These are phyloP conservation scores for Mucor mucedo DNA, from an alignment of 371 early-diverging fungal species.

Conservation along the genomic window DNA sequence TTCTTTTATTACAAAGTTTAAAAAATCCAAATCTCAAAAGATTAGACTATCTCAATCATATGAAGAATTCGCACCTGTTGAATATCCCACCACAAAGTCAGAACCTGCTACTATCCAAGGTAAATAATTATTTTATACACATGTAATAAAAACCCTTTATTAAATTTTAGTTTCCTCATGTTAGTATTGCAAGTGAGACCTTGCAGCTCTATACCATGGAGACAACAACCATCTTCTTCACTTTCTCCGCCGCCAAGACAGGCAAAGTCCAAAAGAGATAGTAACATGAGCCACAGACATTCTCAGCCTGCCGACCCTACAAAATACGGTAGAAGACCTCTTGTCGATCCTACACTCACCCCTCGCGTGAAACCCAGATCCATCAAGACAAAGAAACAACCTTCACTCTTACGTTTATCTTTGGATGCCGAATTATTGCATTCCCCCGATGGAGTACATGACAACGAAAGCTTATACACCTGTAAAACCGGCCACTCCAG, in stretches of 20 bases:
- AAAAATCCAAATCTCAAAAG: slow-evolving; percentile 20
- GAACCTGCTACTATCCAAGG: background rate
- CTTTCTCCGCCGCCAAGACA: slow-evolving; percentile 35
- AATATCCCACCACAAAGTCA: background rate
- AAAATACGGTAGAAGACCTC: slow-evolving; percentile 9
- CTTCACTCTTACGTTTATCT: slow-evolving; percentile 38
- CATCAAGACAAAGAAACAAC: slow-evolving; percentile 19
- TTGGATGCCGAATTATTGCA: slow-evolving; percentile 38
- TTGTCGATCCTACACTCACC: slow-evolving; percentile 15
- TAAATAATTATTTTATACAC: background rate
- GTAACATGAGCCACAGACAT: background rate
- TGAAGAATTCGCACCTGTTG: slow-evolving; percentile 9
- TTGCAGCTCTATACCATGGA: background rate
- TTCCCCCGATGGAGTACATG: slow-evolving; percentile 13
- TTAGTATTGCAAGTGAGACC: background rate
- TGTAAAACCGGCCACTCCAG: slow-evolving; percentile 13
- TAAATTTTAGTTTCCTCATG: background rate
- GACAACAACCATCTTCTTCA: slow-evolving; percentile 17
- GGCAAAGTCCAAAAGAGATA: slow-evolving; percentile 22
- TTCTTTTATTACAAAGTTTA: slow-evolving; percentile 30
- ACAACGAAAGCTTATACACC: slow-evolving; percentile 18
- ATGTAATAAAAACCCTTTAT: background rate
- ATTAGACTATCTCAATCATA: slow-evolving; percentile 24
- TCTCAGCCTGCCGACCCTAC: background rate
- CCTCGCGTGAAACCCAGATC: slow-evolving; percentile 21